Evolutionary conservation across 2,329 filamentous ascomycete species (phyloP).

Genomic region (Xylariaceae sp.): DNA sequence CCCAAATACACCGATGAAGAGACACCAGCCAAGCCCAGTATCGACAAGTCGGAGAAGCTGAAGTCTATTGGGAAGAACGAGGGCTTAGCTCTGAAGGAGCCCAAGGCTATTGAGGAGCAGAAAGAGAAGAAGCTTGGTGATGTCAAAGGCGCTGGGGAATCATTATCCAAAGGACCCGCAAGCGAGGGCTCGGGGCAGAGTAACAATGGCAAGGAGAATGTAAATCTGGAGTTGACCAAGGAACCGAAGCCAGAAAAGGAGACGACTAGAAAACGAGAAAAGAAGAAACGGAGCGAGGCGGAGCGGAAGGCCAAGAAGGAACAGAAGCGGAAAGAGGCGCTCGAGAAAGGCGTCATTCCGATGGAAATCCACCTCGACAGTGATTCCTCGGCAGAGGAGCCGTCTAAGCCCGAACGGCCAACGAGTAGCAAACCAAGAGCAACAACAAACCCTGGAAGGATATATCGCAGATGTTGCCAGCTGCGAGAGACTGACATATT

Average conservation of each 20-base stretch:
- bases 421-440: slow-evolving; percentile 60
- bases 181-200: slow-evolving; percentile 30
- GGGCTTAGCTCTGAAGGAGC: slow-evolving; percentile 65
- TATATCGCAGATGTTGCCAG: slow-evolving; percentile 93
- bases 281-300: slow-evolving; percentile 91
- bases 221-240: slow-evolving; percentile 28
- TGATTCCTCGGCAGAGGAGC: slow-evolving; percentile 45
- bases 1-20: slow-evolving; percentile 68
- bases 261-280: slow-evolving; percentile 75
- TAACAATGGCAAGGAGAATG: slow-evolving; percentile 27
- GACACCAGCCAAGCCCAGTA: slow-evolving; percentile 42
- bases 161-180: slow-evolving; percentile 35
- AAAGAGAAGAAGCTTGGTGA: slow-evolving; percentile 42
- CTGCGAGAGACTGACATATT: slow-evolving; percentile 87
- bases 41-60: slow-evolving; percentile 55
- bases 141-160: slow-evolving; percentile 39
- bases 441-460: slow-evolving; percentile 84
- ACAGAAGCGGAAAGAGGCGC: slow-evolving; percentile 75
- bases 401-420: slow-evolving; percentile 25
- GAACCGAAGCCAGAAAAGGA: slow-evolving; percentile 34
- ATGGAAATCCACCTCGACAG: slow-evolving; percentile 74
- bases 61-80: slow-evolving; percentile 66
- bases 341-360: slow-evolving; percentile 81
- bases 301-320: slow-evolving; percentile 90
- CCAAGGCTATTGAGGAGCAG: slow-evolving; percentile 54